Base-by-base conservation (phyloP, 2,329 filamentous ascomycete genomes). In the Coniochaeta prunicola region DNA sequence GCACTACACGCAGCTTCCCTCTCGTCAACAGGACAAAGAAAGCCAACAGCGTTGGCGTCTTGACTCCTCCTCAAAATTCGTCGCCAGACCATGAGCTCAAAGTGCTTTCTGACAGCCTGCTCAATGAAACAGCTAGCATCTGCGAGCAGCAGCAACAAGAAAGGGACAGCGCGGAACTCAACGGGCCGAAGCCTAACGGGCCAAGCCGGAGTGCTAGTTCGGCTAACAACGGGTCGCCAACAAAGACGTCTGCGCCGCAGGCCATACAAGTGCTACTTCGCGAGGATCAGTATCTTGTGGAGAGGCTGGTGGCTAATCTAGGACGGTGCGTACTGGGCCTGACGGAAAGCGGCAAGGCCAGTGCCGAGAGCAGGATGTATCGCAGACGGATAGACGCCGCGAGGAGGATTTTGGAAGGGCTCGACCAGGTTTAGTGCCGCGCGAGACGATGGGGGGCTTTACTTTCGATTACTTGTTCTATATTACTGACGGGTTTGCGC, bases 311-410 rank as follows among this genome's bases (percentile, higher is more conserved):
- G 26, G 83, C 79, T 1, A 81, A 79, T 63, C 72, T 88, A 0
- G 84, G 84, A 15, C 78, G 79, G 63, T 87, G 84, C 60, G 82
- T 87, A 1, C 69, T 86, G 9, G 82, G 78, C 31, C 65, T 88
- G 62, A 77, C 81, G 59, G 78, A 88, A 72, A 72, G 77, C 57
- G 76, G 82, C 63, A 74, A 74, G 63, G 73, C 80, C 59, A 79
- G 79, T 65, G 73, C 83, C 61, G 83, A 90, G 64, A 81, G 80
- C 56, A 79, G 86, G 58, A 78, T 87, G 60, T 85, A 89, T 71
- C 79, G 91, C 60, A 78, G 88, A 62, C 80, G 89, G 64, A 80
- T 96, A 56, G 90, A 96, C 64, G 83, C 85, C 57, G 92, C 91
- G 5, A 84, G 86, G 60, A 80, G 83, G 57, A 81, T 90, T 3